Conservation (phyloP, 2,329 filamentous ascomycete genomes). For the Fusarium goolgardi region DNA sequence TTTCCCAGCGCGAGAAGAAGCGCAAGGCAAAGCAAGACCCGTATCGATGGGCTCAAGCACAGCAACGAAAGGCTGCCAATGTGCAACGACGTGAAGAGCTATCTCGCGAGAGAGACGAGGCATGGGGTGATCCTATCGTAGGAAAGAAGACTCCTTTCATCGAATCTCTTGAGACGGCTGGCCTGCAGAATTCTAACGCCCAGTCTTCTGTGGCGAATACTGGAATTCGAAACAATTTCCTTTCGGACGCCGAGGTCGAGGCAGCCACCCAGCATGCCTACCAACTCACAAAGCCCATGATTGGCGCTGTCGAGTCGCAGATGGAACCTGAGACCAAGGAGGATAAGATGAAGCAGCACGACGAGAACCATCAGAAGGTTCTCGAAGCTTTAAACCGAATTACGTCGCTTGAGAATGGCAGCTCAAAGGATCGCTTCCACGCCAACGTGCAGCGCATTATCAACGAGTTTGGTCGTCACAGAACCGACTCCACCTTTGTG, state of each 20-base stretch:
- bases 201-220: conserved; percentile 46
- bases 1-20: conserved; percentile 72
- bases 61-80: conserved; percentile 86
- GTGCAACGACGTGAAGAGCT: conserved; percentile 79
- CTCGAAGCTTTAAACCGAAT: conserved; percentile 83
- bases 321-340: conserved; percentile 57
- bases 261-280: conserved; percentile 75
- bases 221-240: conserved; percentile 78
- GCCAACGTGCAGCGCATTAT: conserved; percentile 88
- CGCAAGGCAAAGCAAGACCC: conserved; percentile 79
- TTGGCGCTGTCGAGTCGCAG: conserved; percentile 51
- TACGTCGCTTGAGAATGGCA: conserved; percentile 79
- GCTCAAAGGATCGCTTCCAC: conserved; percentile 79
- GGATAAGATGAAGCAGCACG: conserved; percentile 58
- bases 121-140: conserved; percentile 80
- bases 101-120: conserved; percentile 69
- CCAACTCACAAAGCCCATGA: conserved; percentile 70
- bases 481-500: conserved; percentile 78
- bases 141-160: conserved; percentile 85
- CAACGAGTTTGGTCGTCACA: conserved; percentile 88
- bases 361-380: conserved; percentile 72
- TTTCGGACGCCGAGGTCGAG: conserved; percentile 75
- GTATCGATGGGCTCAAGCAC: conserved; percentile 82
- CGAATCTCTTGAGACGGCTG: conserved; percentile 79
- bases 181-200: conserved; percentile 60